Percentiles rank a stretch among this genome's conserved stretches.
Evolutionary conservation across 352 stramenopile species (phyloP).

Genomic region (Elongisporangium anandrum): DNA sequence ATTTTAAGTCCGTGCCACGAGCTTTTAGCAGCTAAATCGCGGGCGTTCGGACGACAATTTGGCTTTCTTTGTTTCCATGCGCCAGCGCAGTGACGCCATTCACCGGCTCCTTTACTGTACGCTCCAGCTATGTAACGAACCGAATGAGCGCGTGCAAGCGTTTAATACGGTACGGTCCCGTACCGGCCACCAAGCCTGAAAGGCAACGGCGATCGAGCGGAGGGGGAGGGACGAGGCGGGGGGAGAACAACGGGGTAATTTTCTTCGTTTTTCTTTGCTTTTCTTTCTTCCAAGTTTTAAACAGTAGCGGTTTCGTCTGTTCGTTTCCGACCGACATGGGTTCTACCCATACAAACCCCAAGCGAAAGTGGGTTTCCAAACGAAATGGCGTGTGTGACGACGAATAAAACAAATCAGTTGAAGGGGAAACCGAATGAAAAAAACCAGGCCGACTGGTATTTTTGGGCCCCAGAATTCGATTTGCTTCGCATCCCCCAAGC

Average conservation of each 20-base stretch:
- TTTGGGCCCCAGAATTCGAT: slow-evolving; percentile 54
- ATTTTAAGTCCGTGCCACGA: background rate
- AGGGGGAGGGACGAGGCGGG: background rate
- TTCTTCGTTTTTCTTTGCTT: background rate
- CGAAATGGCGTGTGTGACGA: background rate
- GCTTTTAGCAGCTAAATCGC: background rate
- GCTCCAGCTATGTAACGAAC: background rate
- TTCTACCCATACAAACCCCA: background rate
- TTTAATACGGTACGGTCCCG: background rate
- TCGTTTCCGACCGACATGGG: background rate
- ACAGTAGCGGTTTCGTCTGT: background rate
- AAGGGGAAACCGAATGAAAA: slow-evolving; percentile 24
- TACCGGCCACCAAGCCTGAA: background rate
- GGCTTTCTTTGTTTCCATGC: background rate
- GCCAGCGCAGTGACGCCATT: background rate
- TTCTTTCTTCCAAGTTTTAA: slow-evolving; percentile 1
- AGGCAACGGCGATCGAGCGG: background rate
- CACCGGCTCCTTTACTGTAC: background rate
- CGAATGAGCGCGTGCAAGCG: background rate
- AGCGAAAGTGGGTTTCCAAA: background rate
- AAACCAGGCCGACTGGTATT: slow-evolving; percentile 17
- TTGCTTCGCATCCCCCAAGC: slow-evolving; percentile 36
- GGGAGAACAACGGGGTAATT: background rate
- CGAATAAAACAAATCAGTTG: slow-evolving; percentile 8
- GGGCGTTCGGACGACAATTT: background rate